phyloP scores from a whole-genome alignment of 192 early-diverging fungal genomes.

The Lobosporangium transversale region DNA sequence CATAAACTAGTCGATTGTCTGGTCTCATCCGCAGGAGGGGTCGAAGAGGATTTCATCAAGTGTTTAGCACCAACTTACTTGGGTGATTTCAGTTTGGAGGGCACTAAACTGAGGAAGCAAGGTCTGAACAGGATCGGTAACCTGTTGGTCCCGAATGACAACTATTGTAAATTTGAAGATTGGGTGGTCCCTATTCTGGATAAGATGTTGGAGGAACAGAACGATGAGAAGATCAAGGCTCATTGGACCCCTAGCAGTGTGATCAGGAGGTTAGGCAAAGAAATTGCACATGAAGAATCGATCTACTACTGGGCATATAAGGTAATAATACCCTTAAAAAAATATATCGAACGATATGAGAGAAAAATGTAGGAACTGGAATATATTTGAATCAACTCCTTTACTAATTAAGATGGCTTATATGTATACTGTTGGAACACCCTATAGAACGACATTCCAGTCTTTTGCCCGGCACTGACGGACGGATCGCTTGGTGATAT shows the following conservation, averaged over 20 bases:
- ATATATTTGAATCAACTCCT: too few relatives aligned
- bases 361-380: too few relatives aligned
- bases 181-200: slow-evolving; percentile 97
- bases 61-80: slow-evolving; percentile 91
- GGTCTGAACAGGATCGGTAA: slow-evolving; percentile 98
- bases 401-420: too few relatives aligned
- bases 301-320: slow-evolving; percentile 98
- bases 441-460: slow-evolving; percentile 90
- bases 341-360: too few relatives aligned
- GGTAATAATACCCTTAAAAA: slow-evolving; percentile 58
- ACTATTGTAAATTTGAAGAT: slow-evolving; percentile 99
- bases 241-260: slow-evolving; percentile 95
- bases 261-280: slow-evolving; percentile 87
- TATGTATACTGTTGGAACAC: too few relatives aligned
- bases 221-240: slow-evolving; percentile 60
- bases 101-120: slow-evolving; percentile 81
- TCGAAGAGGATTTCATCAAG: slow-evolving; percentile 99
- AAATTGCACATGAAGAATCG: slow-evolving; percentile 88
- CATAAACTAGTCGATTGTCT: slow-evolving; percentile 89
- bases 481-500: slow-evolving; percentile 99
- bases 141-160: slow-evolving; percentile 96
- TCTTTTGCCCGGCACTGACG: slow-evolving; percentile 97
- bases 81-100: slow-evolving; percentile 81
- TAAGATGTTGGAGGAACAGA: slow-evolving; percentile 92
- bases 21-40: slow-evolving; percentile 93